Percentiles rank a stretch among this genome's conserved stretches.
These are phyloP conservation scores for Perkinsus marinus DNA, from an alignment of 169 alveolate species.

Conservation along the genomic window DNA sequence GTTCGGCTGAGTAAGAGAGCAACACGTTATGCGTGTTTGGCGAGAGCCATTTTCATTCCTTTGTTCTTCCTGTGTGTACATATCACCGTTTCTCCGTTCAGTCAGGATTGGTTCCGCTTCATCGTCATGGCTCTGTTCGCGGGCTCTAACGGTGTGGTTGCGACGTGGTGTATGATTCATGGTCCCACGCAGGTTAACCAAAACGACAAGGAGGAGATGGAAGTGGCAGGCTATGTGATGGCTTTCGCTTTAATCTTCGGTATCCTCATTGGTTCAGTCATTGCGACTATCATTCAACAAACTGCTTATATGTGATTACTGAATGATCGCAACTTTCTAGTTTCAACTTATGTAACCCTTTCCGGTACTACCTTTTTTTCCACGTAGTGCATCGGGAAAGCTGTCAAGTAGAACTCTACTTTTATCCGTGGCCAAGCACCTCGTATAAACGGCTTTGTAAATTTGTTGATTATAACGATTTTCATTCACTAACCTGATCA, in stretches of 20 bases:
- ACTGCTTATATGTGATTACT: not conserved
- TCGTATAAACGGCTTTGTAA: too few relatives aligned
- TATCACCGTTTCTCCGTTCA: not conserved
- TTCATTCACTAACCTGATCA: too few relatives aligned
- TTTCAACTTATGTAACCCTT: too few relatives aligned
- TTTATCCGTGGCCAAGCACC: too few relatives aligned
- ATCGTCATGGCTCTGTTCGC: constrained; percentile 23
- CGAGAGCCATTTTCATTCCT: not conserved
- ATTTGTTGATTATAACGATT: too few relatives aligned
- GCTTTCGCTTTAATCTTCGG: constrained; percentile 8
- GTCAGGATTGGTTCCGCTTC: constrained; percentile 9
- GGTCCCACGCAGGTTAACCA: constrained; percentile 9
- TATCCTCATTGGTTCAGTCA: constrained; percentile 6
- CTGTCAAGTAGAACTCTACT: too few relatives aligned
- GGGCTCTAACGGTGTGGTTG: constrained; percentile 9
- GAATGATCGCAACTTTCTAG: too few relatives aligned
- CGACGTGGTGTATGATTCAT: constrained; percentile 11
- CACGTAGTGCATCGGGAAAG: too few relatives aligned
- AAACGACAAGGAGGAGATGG: not conserved
- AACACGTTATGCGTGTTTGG: not conserved
- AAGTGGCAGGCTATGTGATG: constrained; percentile 15
- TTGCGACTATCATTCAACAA: not conserved
- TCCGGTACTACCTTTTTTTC: too few relatives aligned
- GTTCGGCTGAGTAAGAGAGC: not conserved
- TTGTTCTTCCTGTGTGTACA: not conserved